Evolutionary conservation across 192 early-diverging fungal genomes (phyloP).

Genomic region (Coemansia sp.): DNA sequence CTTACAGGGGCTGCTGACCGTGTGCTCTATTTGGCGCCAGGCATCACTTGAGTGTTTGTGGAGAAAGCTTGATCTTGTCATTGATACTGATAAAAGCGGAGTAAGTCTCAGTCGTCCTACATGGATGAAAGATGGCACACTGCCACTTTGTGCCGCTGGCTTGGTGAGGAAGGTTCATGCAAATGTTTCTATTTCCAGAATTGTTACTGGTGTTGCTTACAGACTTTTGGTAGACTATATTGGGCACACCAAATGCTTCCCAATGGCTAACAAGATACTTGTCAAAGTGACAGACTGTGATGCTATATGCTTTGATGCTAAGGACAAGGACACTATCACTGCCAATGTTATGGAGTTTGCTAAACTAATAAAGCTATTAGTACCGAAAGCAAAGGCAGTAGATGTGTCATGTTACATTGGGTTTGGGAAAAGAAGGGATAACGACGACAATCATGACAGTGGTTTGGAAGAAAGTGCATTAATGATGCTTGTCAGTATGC

Average conservation of each 20-base stretch:
- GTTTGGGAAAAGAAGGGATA: too few relatives aligned
- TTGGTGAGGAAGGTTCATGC: background rate
- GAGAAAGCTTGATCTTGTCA: background rate
- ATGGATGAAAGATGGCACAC: background rate
- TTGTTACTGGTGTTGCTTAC: background rate
- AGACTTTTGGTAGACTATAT: background rate
- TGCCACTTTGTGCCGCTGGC: background rate
- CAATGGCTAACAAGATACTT: background rate
- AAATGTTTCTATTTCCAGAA: background rate
- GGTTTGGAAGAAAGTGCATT: background rate
- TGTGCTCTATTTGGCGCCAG: background rate
- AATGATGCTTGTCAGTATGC: background rate
- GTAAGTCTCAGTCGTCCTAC: background rate
- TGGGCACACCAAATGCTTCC: background rate
- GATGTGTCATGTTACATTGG: background rate
- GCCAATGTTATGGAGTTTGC: background rate
- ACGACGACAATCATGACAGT: too few relatives aligned
- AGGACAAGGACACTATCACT: too few relatives aligned
- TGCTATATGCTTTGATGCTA: background rate
- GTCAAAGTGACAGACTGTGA: background rate
- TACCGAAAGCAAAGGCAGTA: background rate
- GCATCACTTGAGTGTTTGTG: background rate
- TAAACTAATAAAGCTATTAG: background rate
- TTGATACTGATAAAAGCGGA: background rate
- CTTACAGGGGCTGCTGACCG: background rate